Percentiles rank a stretch among this genome's conserved stretches.
Evolutionary conservation across 805 yeast species (phyloP).

Genomic region (Clavispora asparagi): DNA sequence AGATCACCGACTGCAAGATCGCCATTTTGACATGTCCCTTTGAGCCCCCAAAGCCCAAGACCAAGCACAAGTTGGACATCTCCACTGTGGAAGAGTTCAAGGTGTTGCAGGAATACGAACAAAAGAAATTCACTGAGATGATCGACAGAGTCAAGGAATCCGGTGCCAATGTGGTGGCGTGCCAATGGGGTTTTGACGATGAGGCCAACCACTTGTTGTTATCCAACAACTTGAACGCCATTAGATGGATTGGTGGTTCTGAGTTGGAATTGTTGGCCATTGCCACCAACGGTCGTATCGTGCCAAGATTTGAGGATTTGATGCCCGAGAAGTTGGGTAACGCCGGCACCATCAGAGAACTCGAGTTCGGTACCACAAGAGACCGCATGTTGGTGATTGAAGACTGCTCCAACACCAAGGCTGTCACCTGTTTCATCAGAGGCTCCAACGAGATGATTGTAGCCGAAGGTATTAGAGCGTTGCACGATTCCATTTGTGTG

Average conservation of each 20-base stretch:
- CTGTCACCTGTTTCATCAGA: conserved; percentile 88
- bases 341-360: conserved; percentile 80
- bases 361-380: conserved; percentile 93
- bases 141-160: conserved; percentile 76
- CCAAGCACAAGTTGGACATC: conserved; percentile 94
- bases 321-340: conserved; percentile 75
- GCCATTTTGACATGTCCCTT: conserved; percentile 98
- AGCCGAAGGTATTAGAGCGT: conserved; percentile 93
- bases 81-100: conserved; percentile 91
- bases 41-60: conserved; percentile 99
- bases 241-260: conserved; percentile 98
- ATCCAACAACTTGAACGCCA: conserved; percentile 88
- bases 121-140: conserved; percentile 86
- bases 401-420: conserved; percentile 78
- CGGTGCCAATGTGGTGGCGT: conserved; percentile 94
- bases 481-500: conserved; percentile 95
- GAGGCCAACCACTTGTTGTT: conserved; percentile 92
- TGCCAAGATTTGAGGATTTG: conserved; percentile 94
- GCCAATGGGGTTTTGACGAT: conserved; percentile 99
- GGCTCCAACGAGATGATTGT: conserved; percentile 98
- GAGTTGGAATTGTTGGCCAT: conserved; percentile 94
- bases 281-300: conserved; percentile 96
- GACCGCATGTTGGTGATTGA: conserved; percentile 95
- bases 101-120: conserved; percentile 87
- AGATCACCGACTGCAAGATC: conserved; percentile 70